A percentile compares a stretch with the other conserved stretches of the same genome.
Evolutionary conservation across 192 early-diverging fungal species (phyloP).

Genomic region (Entophlyctis helioformis): DNA sequence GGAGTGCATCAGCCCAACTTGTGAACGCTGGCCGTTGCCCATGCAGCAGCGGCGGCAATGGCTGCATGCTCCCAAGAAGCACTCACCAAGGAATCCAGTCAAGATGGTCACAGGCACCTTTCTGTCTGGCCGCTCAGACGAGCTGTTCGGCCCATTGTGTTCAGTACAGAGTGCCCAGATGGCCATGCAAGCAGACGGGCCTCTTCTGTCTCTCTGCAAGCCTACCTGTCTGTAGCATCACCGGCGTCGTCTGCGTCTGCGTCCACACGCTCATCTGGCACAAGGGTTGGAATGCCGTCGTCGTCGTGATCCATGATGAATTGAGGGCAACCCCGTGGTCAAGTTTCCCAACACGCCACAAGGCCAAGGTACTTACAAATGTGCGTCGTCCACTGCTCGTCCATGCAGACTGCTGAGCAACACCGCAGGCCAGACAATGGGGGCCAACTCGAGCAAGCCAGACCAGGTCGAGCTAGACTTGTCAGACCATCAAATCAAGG

Average conservation of each 20-base stretch:
- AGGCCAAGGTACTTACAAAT: too few relatives aligned
- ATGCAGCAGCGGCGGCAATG: not conserved
- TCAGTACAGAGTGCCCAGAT: not conserved
- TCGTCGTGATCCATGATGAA: slow-evolving; percentile 3
- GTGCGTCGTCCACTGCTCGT: too few relatives aligned
- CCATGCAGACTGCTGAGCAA: too few relatives aligned
- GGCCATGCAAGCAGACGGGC: too few relatives aligned
- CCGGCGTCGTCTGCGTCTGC: too few relatives aligned
- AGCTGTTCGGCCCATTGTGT: not conserved
- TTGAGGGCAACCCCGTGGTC: too few relatives aligned
- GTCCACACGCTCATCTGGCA: not conserved
- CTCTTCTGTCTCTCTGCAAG: too few relatives aligned
- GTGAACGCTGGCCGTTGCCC: not conserved
- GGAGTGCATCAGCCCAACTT: not conserved
- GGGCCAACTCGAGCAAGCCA: too few relatives aligned
- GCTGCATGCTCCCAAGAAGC: too few relatives aligned
- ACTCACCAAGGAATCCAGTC: slow-evolving; percentile 46
- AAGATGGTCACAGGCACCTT: slow-evolving; percentile 50
- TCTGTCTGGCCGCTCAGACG: not conserved
- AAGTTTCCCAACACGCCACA: too few relatives aligned
- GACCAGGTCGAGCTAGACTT: slow-evolving; percentile 30
- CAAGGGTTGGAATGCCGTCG: not conserved
- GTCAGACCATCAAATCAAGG: slow-evolving; percentile 18
- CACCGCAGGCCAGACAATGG: too few relatives aligned
- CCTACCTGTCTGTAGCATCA: too few relatives aligned